These are phyloP conservation scores for Nevesoporus exiguus DNA, from an alignment of 768 basidiomycete species.

Conservation along the genomic window DNA sequence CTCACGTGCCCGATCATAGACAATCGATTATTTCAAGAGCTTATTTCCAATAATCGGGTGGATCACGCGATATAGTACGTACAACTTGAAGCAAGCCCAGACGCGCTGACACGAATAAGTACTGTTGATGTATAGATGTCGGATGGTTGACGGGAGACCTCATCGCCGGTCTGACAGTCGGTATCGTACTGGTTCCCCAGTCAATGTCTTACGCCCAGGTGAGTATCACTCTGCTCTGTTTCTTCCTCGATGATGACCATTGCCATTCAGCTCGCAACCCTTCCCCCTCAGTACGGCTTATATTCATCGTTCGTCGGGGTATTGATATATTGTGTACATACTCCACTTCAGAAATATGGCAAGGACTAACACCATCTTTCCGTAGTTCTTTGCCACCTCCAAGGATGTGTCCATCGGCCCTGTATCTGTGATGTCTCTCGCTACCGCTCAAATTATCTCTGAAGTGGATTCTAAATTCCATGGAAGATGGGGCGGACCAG, in stretches of 20 bases:
- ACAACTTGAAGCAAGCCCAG: not conserved
- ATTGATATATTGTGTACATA: constrained; percentile 72
- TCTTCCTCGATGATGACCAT: not conserved
- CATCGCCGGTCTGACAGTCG: constrained; percentile 90
- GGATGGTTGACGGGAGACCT: constrained; percentile 86
- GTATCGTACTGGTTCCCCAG: constrained; percentile 94
- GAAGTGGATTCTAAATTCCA: constrained; percentile 54
- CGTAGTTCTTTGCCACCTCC: constrained; percentile 89
- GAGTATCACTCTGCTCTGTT: constrained; percentile 1
- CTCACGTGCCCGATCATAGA: constrained; percentile 34
- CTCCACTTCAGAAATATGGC: not conserved
- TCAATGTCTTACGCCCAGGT: constrained; percentile 86
- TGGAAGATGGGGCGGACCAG: constrained; percentile 56
- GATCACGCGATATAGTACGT: constrained; percentile 79
- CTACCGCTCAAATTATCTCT: constrained; percentile 76
- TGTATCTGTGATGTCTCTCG: constrained; percentile 96
- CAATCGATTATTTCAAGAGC: constrained; percentile 57
- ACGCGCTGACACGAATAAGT: not conserved
- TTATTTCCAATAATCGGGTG: constrained; percentile 86
- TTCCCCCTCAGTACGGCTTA: constrained; percentile 85
- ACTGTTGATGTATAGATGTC: constrained; percentile 42
- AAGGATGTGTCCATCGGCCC: constrained; percentile 99
- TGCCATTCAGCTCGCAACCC: constrained; percentile 65
- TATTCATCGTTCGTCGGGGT: constrained; percentile 93
- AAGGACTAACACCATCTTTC: not conserved